Evolutionary conservation across 1,284 basidiomycete species (phyloP).

Genomic region (Tilletia horrida): DNA sequence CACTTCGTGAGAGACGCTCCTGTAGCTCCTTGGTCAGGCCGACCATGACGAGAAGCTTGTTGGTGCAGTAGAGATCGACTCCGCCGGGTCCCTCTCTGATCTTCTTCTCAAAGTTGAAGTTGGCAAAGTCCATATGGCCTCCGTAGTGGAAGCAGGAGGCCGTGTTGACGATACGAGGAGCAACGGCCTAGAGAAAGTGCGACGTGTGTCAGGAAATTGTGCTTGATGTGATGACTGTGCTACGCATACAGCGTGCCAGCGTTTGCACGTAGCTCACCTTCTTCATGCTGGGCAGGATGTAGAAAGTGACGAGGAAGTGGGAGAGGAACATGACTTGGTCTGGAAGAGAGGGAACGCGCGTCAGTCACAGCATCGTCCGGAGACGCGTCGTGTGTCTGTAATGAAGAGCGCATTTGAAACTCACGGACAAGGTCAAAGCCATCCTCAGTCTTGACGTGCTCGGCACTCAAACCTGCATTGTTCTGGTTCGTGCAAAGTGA

Average conservation of each 20-base stretch:
- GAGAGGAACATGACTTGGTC: conserved; percentile 37
- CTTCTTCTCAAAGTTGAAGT: conserved; percentile 40
- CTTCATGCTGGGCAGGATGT: conserved; percentile 30
- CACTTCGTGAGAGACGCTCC: conserved; percentile 30
- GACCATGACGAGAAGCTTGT: conserved; percentile 41
- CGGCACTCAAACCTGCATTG: conserved; percentile 34
- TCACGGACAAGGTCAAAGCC: conserved; percentile 38
- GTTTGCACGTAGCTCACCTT: too few relatives aligned
- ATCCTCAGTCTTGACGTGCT: conserved; percentile 31
- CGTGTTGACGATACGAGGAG: conserved; percentile 43
- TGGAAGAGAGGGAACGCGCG: neutral
- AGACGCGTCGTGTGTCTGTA: neutral
- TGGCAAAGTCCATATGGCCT: conserved; percentile 37
- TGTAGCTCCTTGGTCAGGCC: conserved; percentile 42
- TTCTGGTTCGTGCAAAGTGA: too few relatives aligned
- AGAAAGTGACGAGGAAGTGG: conserved; percentile 39
- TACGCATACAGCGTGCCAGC: too few relatives aligned
- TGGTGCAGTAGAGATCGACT: conserved; percentile 39
- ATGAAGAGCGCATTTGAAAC: conserved; percentile 2
- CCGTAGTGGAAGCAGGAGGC: conserved; percentile 42
- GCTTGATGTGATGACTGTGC: neutral
- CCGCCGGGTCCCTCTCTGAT: conserved; percentile 28
- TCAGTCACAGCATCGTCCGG: too few relatives aligned
- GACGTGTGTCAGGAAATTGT: neutral
- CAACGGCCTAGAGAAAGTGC: conserved; percentile 6